A percentile compares a stretch with the other conserved stretches of the same genome.
Conservation (phyloP, 2,329 filamentous ascomycete genomes). For the Coniella lustricola region DNA sequence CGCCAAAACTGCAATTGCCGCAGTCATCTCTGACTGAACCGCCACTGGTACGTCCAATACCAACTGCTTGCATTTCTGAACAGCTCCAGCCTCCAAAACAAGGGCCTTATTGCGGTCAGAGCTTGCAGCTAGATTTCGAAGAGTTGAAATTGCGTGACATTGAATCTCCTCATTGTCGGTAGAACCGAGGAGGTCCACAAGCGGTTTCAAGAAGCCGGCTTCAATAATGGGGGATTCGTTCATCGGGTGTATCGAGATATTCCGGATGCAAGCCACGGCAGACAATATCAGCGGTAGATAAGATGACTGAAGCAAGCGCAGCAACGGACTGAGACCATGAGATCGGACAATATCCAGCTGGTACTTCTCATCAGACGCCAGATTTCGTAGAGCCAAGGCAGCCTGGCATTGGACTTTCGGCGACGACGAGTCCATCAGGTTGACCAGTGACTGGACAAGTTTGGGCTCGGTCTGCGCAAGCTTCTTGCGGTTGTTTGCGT, state of each 20-base stretch:
- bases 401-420: slow-evolving; percentile 98
- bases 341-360: slow-evolving; percentile 95
- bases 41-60: slow-evolving; percentile 88
- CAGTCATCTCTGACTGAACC: slow-evolving; percentile 98
- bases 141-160: slow-evolving; percentile 94
- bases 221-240: slow-evolving; percentile 99
- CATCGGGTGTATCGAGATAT: slow-evolving; percentile 95
- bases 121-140: slow-evolving; percentile 91
- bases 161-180: slow-evolving; percentile 99
- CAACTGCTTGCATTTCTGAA: slow-evolving; percentile 97
- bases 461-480: slow-evolving; percentile 85
- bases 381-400: slow-evolving; percentile 83
- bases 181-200: slow-evolving; percentile 88
- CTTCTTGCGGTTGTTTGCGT: slow-evolving; percentile 82
- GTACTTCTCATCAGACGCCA: slow-evolving; percentile 97
- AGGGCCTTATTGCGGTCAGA: slow-evolving; percentile 97
- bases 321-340: slow-evolving; percentile 74
- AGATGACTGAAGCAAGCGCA: slow-evolving; percentile 86
- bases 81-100: slow-evolving; percentile 92
- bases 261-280: slow-evolving; percentile 94
- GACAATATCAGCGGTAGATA: slow-evolving; percentile 94
- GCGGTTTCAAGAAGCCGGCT: slow-evolving; percentile 85
- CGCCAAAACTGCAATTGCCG: slow-evolving; percentile 94
- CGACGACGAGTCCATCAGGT: slow-evolving; percentile 94
- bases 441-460: slow-evolving; percentile 87